A percentile compares a stretch with the other conserved stretches of the same genome.
Evolutionary conservation across 306 rosid genomes (phyloP).

Genomic region (Luffa acutangula): DNA sequence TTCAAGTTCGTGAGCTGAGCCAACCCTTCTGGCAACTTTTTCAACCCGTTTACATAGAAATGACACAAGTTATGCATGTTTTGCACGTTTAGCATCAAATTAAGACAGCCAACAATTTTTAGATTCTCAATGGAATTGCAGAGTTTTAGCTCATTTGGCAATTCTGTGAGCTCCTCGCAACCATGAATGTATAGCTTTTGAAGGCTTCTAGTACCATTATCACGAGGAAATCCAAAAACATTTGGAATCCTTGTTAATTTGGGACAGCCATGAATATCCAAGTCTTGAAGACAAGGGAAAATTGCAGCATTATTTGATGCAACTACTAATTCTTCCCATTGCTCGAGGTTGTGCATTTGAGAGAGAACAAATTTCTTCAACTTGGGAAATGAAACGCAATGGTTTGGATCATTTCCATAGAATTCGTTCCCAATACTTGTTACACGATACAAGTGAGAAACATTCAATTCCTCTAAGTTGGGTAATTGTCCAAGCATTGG

Average conservation of each 20-base stretch:
- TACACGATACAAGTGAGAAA: not conserved
- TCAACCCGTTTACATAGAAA: not conserved
- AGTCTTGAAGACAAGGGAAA: not conserved
- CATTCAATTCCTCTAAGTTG: not conserved
- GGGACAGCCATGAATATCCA: not conserved
- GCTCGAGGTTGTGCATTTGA: not conserved
- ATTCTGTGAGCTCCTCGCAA: not conserved
- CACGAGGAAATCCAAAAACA: not conserved
- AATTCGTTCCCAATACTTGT: not conserved
- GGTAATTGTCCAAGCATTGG: conserved; percentile 2
- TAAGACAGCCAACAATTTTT: not conserved
- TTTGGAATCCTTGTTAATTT: not conserved
- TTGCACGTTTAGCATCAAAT: not conserved
- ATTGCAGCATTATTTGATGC: not conserved
- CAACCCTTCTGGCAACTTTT: not conserved
- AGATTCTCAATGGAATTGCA: not conserved
- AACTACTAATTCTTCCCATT: not conserved
- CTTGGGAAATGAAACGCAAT: not conserved
- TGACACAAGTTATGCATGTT: not conserved
- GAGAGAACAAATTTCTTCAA: not conserved
- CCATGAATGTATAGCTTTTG: not conserved
- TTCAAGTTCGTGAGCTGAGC: not conserved
- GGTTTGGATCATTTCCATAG: not conserved
- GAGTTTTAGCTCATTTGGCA: not conserved
- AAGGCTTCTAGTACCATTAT: not conserved